Conservation (phyloP, 805 yeast genomes). For the Suhomyces faveliae region DNA sequence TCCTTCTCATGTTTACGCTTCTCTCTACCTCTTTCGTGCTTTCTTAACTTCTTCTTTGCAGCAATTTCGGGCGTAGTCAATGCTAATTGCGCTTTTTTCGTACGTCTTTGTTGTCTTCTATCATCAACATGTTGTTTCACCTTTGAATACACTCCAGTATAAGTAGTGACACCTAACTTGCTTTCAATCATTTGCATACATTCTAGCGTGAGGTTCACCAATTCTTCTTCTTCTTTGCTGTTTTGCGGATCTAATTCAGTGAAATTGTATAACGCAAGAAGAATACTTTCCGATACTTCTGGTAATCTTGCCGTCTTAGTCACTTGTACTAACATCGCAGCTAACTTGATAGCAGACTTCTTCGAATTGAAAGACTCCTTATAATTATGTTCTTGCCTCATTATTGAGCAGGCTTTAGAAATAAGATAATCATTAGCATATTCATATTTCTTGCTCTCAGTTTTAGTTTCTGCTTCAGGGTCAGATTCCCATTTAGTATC, state of each 20-base stretch:
- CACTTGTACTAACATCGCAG: slow-evolving; percentile 62
- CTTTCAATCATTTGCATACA: slow-evolving; percentile 65
- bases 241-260: slow-evolving; percentile 39
- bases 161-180: slow-evolving; percentile 70
- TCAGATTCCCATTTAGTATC: slow-evolving; percentile 32
- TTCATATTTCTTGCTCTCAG: slow-evolving; percentile 11
- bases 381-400: slow-evolving; percentile 63
- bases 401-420: slow-evolving; percentile 56
- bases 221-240: slow-evolving; percentile 49
- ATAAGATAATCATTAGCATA: slow-evolving; percentile 60
- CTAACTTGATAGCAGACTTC: slow-evolving; percentile 63
- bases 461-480: slow-evolving; percentile 18
- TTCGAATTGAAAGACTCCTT: slow-evolving; percentile 58
- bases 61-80: slow-evolving; percentile 76
- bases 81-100: slow-evolving; percentile 72
- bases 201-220: slow-evolving; percentile 55
- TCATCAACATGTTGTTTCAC: slow-evolving; percentile 60
- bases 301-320: slow-evolving; percentile 41
- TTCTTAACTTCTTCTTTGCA: slow-evolving; percentile 74
- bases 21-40: slow-evolving; percentile 72
- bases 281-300: slow-evolving; percentile 45
- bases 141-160: slow-evolving; percentile 55
- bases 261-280: slow-evolving; percentile 53
- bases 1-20: slow-evolving; percentile 74
- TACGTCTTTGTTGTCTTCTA: slow-evolving; percentile 73